Percentiles rank a stretch among this genome's conserved stretches.
These are phyloP conservation scores for Chlorella ohadii DNA, from an alignment of 139 green algal genomes.

Conservation along the genomic window DNA sequence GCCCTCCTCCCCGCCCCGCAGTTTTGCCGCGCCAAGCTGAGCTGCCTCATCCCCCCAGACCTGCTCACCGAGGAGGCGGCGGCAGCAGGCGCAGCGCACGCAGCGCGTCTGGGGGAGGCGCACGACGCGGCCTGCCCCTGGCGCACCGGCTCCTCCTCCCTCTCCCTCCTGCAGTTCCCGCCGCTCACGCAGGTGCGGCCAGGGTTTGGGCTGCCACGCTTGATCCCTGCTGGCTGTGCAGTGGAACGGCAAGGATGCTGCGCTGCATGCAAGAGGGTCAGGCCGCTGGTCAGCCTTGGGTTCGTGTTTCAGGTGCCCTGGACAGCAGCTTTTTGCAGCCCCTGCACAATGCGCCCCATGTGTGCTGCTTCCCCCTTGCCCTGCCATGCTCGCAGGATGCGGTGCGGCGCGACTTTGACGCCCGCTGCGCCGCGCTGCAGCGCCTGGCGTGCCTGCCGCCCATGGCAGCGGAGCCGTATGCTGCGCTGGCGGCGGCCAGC, in stretches of 20 bases:
- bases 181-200: constrained; percentile 32
- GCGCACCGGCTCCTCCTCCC: constrained; percentile 49
- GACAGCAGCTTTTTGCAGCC: too few species aligned
- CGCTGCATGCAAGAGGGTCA: too few species aligned
- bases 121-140: constrained; percentile 69
- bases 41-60: constrained; percentile 56
- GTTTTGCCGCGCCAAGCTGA: constrained; percentile 63
- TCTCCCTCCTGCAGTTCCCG: constrained; percentile 63
- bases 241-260: too few species aligned
- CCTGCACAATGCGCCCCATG: too few species aligned
- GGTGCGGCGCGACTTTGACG: constrained; percentile 34
- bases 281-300: too few species aligned
- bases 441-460: constrained; percentile 48
- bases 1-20: constrained; percentile 9
- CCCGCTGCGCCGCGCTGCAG: constrained; percentile 20
- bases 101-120: constrained; percentile 39
- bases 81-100: constrained; percentile 32
- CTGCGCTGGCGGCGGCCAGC: not conserved
- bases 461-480: not conserved
- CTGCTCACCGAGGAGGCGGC: constrained; percentile 42
- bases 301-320: too few species aligned
- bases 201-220: not conserved
- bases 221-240: not conserved
- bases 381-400: not conserved
- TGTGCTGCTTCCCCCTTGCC: not conserved